A percentile compares a stretch with the other conserved stretches of the same genome.
phyloP scores from a whole-genome alignment of 225 moss, liverwort and hornwort genomes.

The Sphagnum contortum region DNA sequence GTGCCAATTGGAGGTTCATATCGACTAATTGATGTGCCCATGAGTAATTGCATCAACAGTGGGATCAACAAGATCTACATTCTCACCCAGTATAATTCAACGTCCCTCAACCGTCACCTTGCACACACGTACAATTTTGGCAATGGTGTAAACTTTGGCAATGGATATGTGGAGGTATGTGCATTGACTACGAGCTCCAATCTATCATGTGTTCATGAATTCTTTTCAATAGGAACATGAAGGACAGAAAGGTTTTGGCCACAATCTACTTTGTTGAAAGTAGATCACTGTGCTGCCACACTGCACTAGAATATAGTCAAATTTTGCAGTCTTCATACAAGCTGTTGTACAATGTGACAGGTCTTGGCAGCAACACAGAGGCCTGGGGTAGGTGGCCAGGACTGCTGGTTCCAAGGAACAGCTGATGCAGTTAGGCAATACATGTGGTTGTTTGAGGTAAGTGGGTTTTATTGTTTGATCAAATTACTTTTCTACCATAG shows the following conservation, averaged over 20 bases:
- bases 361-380: slow-evolving; percentile 75
- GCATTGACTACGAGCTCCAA: neutral
- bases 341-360: slow-evolving; percentile 4
- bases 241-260: neutral
- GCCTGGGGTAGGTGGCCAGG: slow-evolving; percentile 50
- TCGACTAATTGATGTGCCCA: slow-evolving; percentile 52
- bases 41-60: slow-evolving; percentile 66
- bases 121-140: slow-evolving; percentile 52
- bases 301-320: neutral
- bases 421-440: slow-evolving; percentile 84
- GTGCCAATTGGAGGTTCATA: slow-evolving; percentile 50
- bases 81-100: slow-evolving; percentile 49
- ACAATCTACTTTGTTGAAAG: neutral
- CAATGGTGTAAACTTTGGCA: slow-evolving; percentile 45
- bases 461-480: neutral
- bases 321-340: neutral
- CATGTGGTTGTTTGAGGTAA: slow-evolving; percentile 70
- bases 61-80: slow-evolving; percentile 56
- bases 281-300: neutral
- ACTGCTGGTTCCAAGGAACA: slow-evolving; percentile 71
- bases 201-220: neutral
- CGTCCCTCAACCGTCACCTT: slow-evolving; percentile 45
- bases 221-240: neutral
- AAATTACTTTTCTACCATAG: no score
- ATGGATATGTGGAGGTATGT: slow-evolving; percentile 38